Evolutionary conservation across 164 flowering plant species (phyloP), one percentile per base, ranked within the genome.

Genomic region (Piper longum): DNA sequence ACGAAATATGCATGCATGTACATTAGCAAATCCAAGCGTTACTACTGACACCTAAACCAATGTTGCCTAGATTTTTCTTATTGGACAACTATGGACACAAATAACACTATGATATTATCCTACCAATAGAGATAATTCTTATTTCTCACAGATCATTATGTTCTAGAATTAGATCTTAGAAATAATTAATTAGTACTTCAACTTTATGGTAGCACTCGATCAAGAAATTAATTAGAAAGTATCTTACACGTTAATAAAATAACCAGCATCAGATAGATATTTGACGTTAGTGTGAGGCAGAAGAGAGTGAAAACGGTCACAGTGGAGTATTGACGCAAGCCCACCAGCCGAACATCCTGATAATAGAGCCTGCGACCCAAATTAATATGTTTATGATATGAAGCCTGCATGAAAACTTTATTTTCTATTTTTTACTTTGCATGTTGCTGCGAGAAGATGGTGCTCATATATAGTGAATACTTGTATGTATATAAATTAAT

Each of bases 321-420:
- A 95, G 64, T 87, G 95, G 70, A 88, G 74, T 66, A 95, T 85
- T 42, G 93, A 64, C 43, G 97, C 69, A 78, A 95, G 78, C 64
- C 97, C 99, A 67, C 97, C 99, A 71, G 99, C 97, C 4, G 99
- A 95, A 74, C 97, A 91, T 43, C 99, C 99, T 62, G 99, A 85
- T 19, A 95, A 80, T 68, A 93, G 62, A 66, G 98, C 91, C 97
- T 93, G 75, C 4, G 57, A 65, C 56, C 60, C 56, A 40, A n/a
- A 48, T 9, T 14, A 12, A 48, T 8, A 6, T 45, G 9, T 1
- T 45, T 45, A 45, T 45, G 52, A 45, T 9, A 48, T 3, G 48
- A 9, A 44, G 48, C 6, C 0, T 44, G 48, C 48, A 44, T 5
- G 11, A 44, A 44, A 44, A 9, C 8, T 5, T 44, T 5, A 44